A percentile compares a stretch with the other conserved stretches of the same genome.
phyloP scores from a whole-genome alignment of 768 basidiomycete species.

The Pisolithus orientalis region DNA sequence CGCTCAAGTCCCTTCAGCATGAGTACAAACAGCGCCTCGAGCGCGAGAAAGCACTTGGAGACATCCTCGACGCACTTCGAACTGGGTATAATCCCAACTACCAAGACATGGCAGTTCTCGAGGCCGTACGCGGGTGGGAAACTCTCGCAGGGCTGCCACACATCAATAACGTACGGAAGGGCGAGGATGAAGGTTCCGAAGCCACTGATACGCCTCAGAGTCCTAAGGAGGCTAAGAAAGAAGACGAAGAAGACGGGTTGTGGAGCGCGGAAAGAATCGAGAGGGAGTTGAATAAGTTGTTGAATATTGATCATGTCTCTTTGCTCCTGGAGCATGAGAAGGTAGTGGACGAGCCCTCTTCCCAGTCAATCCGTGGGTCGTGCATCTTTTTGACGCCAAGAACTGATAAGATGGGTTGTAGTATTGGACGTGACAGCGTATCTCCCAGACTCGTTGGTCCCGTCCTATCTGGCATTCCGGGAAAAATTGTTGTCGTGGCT shows the following conservation, averaged over 20 bases:
- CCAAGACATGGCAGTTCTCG: slow-evolving; percentile 98
- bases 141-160: slow-evolving; percentile 63
- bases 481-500: slow-evolving; percentile 58
- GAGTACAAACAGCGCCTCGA: slow-evolving; percentile 69
- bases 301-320: slow-evolving; percentile 64
- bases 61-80: slow-evolving; percentile 77
- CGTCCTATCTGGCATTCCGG: slow-evolving; percentile 65
- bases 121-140: slow-evolving; percentile 94
- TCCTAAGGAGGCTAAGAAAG: slow-evolving; percentile 24
- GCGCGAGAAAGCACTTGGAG: slow-evolving; percentile 69
- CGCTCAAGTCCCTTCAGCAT: slow-evolving; percentile 69
- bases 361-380: slow-evolving; percentile 52
- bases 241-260: slow-evolving; percentile 49
- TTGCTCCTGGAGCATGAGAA: slow-evolving; percentile 76
- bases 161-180: slow-evolving; percentile 61
- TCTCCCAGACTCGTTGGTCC: slow-evolving; percentile 75
- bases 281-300: slow-evolving; percentile 47
- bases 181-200: slow-evolving; percentile 31
- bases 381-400: background rate
- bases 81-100: slow-evolving; percentile 96
- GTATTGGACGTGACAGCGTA: slow-evolving; percentile 82
- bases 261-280: slow-evolving; percentile 60
- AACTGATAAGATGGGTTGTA: slow-evolving; percentile 24
- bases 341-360: slow-evolving; percentile 44
- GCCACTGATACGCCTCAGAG: slow-evolving; percentile 15